Conservation (phyloP, 2,329 filamentous ascomycete species). For the Coniella lustricola region DNA sequence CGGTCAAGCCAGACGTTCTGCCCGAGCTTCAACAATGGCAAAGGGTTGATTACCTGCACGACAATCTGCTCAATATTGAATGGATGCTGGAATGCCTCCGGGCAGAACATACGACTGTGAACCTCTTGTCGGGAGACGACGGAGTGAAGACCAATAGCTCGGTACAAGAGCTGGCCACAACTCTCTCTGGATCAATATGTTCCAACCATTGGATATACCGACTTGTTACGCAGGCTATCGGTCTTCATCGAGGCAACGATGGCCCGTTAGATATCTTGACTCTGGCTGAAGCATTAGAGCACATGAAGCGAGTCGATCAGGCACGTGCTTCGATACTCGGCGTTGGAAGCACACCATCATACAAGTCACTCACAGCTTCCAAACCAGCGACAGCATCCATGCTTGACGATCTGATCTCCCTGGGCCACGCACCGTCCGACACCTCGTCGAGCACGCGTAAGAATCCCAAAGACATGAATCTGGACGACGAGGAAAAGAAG, state of each 20-base stretch:
- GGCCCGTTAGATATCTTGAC: conserved; percentile 7
- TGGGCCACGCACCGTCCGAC: conserved; percentile 11
- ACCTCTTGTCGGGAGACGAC: conserved; percentile 1
- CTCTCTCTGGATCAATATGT: conserved; percentile 20
- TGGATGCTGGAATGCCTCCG: conserved; percentile 38
- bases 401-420: conserved; percentile 5
- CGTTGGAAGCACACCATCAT: conserved; percentile 13
- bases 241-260: conserved; percentile 14
- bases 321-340: conserved; percentile 1
- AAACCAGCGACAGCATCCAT: conserved; percentile 21
- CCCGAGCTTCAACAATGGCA: conserved; percentile 18
- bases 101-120: conserved; percentile 16
- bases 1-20: conserved; percentile 1
- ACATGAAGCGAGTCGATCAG: conserved; percentile 17
- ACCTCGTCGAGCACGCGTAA: conserved; percentile 2
- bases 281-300: conserved; percentile 21
- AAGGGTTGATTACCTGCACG: conserved; percentile 32
- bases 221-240: conserved; percentile 23
- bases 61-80: conserved; percentile 41
- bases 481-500: conserved; percentile 74
- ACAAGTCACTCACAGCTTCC: conserved; percentile 25
- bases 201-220: conserved; percentile 29
- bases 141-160: no score
- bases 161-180: background rate
- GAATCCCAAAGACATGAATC: conserved; percentile 30